These are phyloP conservation scores for Pseudisothecium myosuroides DNA, from an alignment of 225 moss, liverwort and hornwort genomes.

Conservation along the genomic window DNA sequence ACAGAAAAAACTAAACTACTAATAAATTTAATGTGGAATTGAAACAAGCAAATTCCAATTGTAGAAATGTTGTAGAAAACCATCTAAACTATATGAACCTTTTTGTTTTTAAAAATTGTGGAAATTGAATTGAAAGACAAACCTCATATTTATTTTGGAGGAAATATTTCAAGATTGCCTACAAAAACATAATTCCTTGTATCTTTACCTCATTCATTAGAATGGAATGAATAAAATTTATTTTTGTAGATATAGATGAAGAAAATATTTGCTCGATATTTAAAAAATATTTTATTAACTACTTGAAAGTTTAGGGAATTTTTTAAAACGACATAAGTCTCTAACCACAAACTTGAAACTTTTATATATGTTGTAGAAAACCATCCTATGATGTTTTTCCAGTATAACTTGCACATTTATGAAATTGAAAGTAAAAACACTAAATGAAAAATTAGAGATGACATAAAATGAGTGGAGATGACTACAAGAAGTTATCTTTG, in stretches of 20 bases:
- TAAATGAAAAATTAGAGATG: neutral
- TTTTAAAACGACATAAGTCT: neutral
- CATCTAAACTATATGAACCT: neutral
- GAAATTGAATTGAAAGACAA: neutral
- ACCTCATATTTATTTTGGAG: neutral
- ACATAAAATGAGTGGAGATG: neutral
- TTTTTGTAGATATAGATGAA: neutral
- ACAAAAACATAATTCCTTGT: neutral
- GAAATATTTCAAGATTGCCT: neutral
- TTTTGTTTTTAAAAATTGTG: neutral
- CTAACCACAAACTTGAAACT: neutral
- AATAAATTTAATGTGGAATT: neutral
- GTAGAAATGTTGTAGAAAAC: neutral
- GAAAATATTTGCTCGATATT: neutral
- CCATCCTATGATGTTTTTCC: neutral
- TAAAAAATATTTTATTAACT: neutral
- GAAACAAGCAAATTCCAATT: neutral
- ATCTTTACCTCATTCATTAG: neutral
- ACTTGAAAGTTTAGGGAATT: accelerated
- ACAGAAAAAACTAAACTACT: neutral
- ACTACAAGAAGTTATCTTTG: neutral
- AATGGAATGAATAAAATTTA: neutral
- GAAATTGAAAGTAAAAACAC: neutral
- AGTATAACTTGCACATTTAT: neutral
- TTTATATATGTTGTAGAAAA: too few relatives aligned